Evolutionary conservation across 2,329 filamentous ascomycete genomes (phyloP), one percentile per base, ranked within the genome.

Genomic region (Scedosporium minutisporum): DNA sequence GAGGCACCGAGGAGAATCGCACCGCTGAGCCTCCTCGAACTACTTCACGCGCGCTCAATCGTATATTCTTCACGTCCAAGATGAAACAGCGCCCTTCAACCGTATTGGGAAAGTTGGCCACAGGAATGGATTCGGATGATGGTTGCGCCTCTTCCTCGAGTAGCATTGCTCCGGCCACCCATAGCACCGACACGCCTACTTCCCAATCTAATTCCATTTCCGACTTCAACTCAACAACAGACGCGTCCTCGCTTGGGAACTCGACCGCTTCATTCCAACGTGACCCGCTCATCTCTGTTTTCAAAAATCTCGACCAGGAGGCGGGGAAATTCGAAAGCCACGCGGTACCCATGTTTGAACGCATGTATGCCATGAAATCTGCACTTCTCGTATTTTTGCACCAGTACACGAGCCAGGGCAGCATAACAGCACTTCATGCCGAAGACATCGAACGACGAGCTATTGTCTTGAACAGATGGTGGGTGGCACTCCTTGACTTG

Each of bases 381-480:
- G 80, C 83, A 1, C 79, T 96, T 3, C 74, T 96, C 18, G 90
- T 91, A 0, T 96, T 96, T 68, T 76, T 97, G 53, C 82, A 85
- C 63, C 86, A 83, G 60, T 87, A 92, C 68, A 82, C 83, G 64
- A 77, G 82, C 41, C 87, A 93, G 69, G 76, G 84, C 1, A 91
- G 89, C 7, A 88, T 85, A 68, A 76, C 74, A 64, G 71, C 72
- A 16, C 78, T 96, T 57, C 78, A 83, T n/a, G 81, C 90, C 1
- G 91, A 96, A 75, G 91, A 96, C 71, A 75, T 96, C 55, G 92
- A 97, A 69, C 84, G 89, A 42, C 83, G 93, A 64, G 84, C 89
- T 2, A 86, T 86, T 55, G 90, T 96, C 58, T 76, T 96, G 63
- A 91, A 95, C 72, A 93, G 90, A 71, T 97, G 93, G 93, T 97